Conservation (phyloP, 2,329 filamentous ascomycete species). For the Ilyonectria sp. region DNA sequence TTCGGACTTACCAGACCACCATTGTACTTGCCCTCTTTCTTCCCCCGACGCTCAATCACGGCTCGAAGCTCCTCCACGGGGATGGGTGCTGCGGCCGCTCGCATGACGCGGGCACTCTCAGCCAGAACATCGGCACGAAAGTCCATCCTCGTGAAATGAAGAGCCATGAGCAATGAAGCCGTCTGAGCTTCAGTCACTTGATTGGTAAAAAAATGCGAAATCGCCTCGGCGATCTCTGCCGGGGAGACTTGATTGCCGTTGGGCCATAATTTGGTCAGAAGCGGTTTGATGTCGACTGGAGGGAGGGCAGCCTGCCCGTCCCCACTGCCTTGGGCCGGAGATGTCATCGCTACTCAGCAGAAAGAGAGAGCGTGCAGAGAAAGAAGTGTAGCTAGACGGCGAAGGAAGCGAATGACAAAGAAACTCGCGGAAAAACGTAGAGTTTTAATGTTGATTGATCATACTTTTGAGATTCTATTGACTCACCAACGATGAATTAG, state of each 20-base stretch:
- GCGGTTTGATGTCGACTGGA: conserved; percentile 75
- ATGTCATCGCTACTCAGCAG: conserved; percentile 48
- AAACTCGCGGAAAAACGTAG: conserved; percentile 17
- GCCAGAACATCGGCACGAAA: conserved; percentile 88
- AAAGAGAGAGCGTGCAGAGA: background rate
- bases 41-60: conserved; percentile 72
- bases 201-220: conserved; percentile 93
- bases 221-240: conserved; percentile 88
- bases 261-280: conserved; percentile 82
- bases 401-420: background rate
- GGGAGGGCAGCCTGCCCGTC: conserved; percentile 50
- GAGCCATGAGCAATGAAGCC: conserved; percentile 87
- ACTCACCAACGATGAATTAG: conserved; percentile 39
- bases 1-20: conserved; percentile 81
- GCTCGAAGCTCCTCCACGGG: conserved; percentile 74
- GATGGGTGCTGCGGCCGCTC: conserved; percentile 81
- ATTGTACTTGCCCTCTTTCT: conserved; percentile 80
- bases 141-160: conserved; percentile 93
- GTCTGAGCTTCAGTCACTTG: conserved; percentile 90
- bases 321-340: conserved; percentile 44
- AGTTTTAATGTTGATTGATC: conserved; percentile 30
- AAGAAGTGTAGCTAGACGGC: background rate
- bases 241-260: conserved; percentile 72
- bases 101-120: conserved; percentile 87
- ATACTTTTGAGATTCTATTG: conserved; percentile 39